Base-by-base conservation (phyloP, 345 rosid species). In the Luvunga scandens region DNA sequence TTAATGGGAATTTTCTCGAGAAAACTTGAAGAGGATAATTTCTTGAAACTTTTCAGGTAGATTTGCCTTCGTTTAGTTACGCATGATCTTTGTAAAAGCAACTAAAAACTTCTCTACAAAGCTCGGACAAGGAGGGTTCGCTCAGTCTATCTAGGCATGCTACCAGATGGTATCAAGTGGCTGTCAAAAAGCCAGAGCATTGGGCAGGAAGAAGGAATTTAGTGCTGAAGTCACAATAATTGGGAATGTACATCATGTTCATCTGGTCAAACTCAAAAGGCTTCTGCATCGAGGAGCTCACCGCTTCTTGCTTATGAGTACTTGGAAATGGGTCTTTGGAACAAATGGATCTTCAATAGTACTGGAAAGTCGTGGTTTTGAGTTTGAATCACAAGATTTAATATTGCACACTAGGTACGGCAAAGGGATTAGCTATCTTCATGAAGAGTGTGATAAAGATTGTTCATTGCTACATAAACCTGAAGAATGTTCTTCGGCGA, bases 221-320 rank as follows among this genome's bases (percentile, higher is more conserved):
- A 64, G 86, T 73, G 85, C 91, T 71, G 92, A 89, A 84, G 90
- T 89, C 13, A 82, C 81, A 53, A 83, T 75, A 39, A 86, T 89
- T 2, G 92, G 92, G 31, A 82, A 86, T 53, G 62, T 85, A 55
- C 92, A 85, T 75, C 92, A 89, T 76, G 79, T 86, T 31, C 89
- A 87, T 75, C 82, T 89, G 33, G 92, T 85, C 76, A 88, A 78
- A 82, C 87, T 89, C 36, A 89, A 81, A n/a, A 83, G 92, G 91
- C 63, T 89, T 86, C 85, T 89, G 92, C 56, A 69, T 79, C 0
- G 91, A 89, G 77, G 89, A 55, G 24, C 48, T 28, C 85, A 89
- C 66, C 72, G 72, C 92, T 89, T 78, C 92, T 89, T 45, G 92
- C 84, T 50, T 89, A 89, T 3, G 92, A 88, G 83, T 88, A 78